These are phyloP conservation scores for Paramecium pentaurelia DNA, from an alignment of 73 alveolate species.

Conservation along the genomic window DNA sequence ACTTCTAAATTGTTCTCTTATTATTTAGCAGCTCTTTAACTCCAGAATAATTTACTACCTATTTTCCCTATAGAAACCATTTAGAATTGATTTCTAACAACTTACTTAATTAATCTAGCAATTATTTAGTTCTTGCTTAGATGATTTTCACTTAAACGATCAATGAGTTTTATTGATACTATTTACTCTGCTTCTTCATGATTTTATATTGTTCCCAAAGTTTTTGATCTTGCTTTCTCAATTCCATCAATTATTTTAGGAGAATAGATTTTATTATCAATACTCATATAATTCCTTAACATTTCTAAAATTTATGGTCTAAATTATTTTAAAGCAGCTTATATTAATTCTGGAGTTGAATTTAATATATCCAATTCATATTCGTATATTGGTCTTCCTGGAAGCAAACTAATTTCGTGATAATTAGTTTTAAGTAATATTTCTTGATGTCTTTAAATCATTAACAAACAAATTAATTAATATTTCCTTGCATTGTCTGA, in stretches of 20 bases:
- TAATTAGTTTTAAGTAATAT: background rate
- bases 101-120: background rate
- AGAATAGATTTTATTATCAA: background rate
- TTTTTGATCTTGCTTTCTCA: background rate
- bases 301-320: background rate
- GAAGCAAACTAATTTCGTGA: background rate
- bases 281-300: background rate
- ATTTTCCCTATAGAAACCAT: constrained; percentile 3
- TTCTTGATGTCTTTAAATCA: background rate
- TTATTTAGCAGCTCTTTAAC: background rate
- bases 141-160: background rate
- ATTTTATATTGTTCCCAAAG: background rate
- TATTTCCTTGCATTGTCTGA: background rate
- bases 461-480: background rate
- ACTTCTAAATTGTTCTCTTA: background rate
- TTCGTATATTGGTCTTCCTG: background rate
- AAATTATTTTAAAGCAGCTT: background rate
- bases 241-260: background rate
- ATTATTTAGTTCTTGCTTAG: background rate
- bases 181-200: background rate
- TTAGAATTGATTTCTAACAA: background rate
- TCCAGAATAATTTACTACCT: constrained; percentile 2
- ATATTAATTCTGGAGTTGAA: background rate
- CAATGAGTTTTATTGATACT: background rate
- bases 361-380: background rate